These are phyloP conservation scores for Penicillium angulare DNA, from an alignment of 495 filamentous ascomycete species.

Conservation along the genomic window DNA sequence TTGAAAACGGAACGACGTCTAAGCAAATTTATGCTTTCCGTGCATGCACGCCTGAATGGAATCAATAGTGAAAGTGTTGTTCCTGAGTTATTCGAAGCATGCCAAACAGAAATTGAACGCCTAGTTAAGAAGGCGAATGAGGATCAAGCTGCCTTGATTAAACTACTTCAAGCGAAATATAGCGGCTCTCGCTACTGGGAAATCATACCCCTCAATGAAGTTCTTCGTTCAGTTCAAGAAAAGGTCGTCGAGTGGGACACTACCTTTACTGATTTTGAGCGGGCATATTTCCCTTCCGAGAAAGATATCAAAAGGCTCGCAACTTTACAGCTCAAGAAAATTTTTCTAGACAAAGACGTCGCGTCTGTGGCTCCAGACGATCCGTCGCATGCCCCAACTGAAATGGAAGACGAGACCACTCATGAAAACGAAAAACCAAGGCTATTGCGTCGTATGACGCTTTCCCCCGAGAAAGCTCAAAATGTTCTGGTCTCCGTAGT, in stretches of 20 bases:
- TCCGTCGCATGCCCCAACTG: constrained; percentile 48
- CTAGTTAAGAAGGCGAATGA: constrained; percentile 74
- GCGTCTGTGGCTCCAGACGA: constrained; percentile 62
- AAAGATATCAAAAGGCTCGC: constrained; percentile 94
- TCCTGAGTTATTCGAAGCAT: constrained; percentile 79
- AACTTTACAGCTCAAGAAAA: constrained; percentile 87
- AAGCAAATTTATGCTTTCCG: constrained; percentile 80
- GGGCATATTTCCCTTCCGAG: constrained; percentile 91
- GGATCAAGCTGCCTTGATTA: constrained; percentile 69
- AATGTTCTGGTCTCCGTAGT: constrained; percentile 68
- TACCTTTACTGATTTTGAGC: constrained; percentile 84
- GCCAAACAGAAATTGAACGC: constrained; percentile 74
- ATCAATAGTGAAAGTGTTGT: constrained; percentile 89
- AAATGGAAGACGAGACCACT: constrained; percentile 52
- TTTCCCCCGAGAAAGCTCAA: constrained; percentile 66
- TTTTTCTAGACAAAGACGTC: constrained; percentile 85
- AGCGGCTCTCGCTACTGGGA: constrained; percentile 94
- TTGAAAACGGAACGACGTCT: constrained; percentile 74
- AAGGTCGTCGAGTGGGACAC: constrained; percentile 93
- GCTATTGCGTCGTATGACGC: constrained; percentile 47
- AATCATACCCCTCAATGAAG: constrained; percentile 86
- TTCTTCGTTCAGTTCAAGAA: constrained; percentile 84
- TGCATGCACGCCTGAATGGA: constrained; percentile 75
- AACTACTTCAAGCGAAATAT: constrained; percentile 83
- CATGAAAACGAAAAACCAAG: constrained; percentile 32